Conservation (phyloP, 495 filamentous ascomycete species). For the Penicillium roqueforti region DNA sequence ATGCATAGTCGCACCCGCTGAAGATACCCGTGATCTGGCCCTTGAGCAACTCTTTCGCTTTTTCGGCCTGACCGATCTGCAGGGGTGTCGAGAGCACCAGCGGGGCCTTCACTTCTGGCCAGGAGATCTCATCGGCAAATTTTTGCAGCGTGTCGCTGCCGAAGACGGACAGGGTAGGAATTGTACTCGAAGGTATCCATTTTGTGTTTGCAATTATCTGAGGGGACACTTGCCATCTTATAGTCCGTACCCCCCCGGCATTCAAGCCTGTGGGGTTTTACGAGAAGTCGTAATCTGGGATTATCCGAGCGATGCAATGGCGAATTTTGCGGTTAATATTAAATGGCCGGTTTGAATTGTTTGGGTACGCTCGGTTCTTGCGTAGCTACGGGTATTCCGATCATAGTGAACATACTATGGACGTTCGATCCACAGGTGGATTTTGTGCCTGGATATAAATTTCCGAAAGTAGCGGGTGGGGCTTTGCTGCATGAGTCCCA, state of each 20-base stretch:
- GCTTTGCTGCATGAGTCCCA: neutral
- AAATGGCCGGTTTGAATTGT: neutral
- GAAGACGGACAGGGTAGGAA: constrained; percentile 57
- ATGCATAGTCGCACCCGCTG: constrained; percentile 63
- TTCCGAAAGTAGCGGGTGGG: neutral
- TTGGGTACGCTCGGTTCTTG: neutral
- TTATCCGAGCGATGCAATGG: constrained; percentile 8
- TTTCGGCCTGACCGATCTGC: constrained; percentile 50
- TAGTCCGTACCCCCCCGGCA: constrained; percentile 31
- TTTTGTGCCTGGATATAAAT: neutral
- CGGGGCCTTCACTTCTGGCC: constrained; percentile 51
- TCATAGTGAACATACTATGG: neutral
- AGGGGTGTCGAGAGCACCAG: constrained; percentile 57
- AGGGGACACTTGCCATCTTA: constrained; percentile 19
- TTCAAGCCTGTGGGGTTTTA: constrained; percentile 17
- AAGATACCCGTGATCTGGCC: constrained; percentile 55
- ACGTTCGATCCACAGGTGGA: constrained; percentile 1
- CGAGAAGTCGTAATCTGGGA: constrained; percentile 23
- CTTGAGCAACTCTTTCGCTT: constrained; percentile 46
- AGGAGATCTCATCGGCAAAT: constrained; percentile 55
- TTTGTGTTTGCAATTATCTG: neutral
- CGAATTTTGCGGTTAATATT: neutral
- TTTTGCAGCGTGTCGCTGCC: constrained; percentile 57
- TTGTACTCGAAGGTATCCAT: constrained; percentile 63
- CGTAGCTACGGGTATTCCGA: neutral